Evolutionary conservation across 1,139 yeast genomes (phyloP), one percentile per base, ranked within the genome.

Genomic region (Taphrina communis): DNA sequence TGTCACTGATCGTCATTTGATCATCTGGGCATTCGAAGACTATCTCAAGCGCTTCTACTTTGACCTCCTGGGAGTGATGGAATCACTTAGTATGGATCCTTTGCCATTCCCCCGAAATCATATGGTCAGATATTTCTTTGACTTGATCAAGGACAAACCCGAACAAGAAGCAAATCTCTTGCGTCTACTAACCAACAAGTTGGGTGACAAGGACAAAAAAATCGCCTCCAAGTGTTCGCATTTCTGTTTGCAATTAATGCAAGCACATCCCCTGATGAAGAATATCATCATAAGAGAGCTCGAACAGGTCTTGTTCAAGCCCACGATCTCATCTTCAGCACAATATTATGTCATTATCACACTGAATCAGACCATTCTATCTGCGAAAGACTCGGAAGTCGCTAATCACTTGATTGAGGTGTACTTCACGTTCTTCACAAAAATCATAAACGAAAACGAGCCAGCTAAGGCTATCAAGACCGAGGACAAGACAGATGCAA

Each of bases 221-320:
- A 97, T 94, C 11, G 86, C 97, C 0, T 89, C 98, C 1, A 89
- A 91, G 76, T 86, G 97, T 0, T 92, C 97, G 1, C 90, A 86
- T 77, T 87, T 88, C 74, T 81, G 94, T 62, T 82, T 93, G 72
- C 88, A 89, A 74, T 80, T 93, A 65, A 90, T 93, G 77, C 96
- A 91, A 77, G 89, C 88, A 2, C 99, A 94, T 78, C 99, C 99
- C 25, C 96, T 96, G 65, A 94, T 94, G 99, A 93, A 92, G 77
- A 81, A 85, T 66, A 85, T 94, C 71, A 82, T 95, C 56, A 85
- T 88, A 58, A 91, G 90, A 73, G 82, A 95, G 1, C 88, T 94
- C 48, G 85, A 90, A 63, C 98, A 94, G 77, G 84, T 89, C 60
- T 82, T 92, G 55, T 88, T 91, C 80, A 87, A 92, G 75, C 84